Evolutionary conservation across 495 filamentous ascomycete species (phyloP), one percentile per base, ranked within the genome.

Genomic region (Penicillium antarcticum): DNA sequence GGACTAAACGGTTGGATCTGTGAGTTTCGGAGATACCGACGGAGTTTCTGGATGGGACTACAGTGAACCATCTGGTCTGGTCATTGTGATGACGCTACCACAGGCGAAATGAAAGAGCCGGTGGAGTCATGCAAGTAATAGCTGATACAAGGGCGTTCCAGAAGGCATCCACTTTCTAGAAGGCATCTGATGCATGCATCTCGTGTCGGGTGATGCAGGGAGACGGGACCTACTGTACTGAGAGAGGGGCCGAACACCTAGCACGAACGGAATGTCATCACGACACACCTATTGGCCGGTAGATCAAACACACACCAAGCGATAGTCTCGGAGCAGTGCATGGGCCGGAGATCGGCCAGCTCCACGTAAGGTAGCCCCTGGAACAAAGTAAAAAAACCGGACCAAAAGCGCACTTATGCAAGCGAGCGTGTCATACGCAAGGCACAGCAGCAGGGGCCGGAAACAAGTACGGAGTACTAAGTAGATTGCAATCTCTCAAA

Each of bases 241-340:
- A 23, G 21, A 17, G 18, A 12, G 5, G 2, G 10, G 13, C 38
- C 19, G 38, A 7, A 29, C 8, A 29, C 9, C 26, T 7, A 29
- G 9, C 26, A 29, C 10, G 8, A 41, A 11, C 38, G 23, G 38
- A 41, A 44, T 44, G 42, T 44, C 42, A 44, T 44, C 26, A 21
- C 17, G 23, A 2, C 8, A 13, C 29, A 13, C n/a, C 41, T 6
- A 55, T 55, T 55, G 53, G 53, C 23, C 14, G 52, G 52, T 13
- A 16, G 34, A 16, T 36, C 34, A 16, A 36, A n/a, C 13, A 11
- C 9, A 34, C 10, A 36, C 34, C 10, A 36, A 14, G 38, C 6
- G 26, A 29, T 23, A 21, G 17, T 12, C 10, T 41, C 38, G 38
- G 38, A 12, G 18, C 9, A 17, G 18, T 41, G 19, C 38, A 41